These are phyloP conservation scores for Chamaenerion angustifolium DNA, from an alignment of 345 rosid species.

Conservation along the genomic window DNA sequence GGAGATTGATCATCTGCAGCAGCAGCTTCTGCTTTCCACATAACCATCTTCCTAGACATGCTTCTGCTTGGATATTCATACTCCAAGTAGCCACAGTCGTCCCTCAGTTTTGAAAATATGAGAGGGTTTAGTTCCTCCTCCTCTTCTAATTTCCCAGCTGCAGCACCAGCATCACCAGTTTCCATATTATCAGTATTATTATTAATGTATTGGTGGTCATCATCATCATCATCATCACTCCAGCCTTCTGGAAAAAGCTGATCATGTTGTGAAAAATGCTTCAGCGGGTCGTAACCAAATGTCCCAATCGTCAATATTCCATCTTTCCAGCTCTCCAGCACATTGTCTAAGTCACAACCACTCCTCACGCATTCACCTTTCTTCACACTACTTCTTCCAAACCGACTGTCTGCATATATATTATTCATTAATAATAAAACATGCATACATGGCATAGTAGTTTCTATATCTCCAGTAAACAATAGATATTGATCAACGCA, in stretches of 20 bases:
- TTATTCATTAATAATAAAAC: too few species aligned
- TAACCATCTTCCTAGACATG: too few species aligned
- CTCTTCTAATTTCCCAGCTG: slow-evolving; percentile 17
- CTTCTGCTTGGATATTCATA: background rate
- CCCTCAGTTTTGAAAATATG: slow-evolving; percentile 25
- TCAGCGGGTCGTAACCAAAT: slow-evolving; percentile 44
- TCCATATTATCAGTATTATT: slow-evolving; percentile 4
- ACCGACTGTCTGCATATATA: slow-evolving; percentile 1
- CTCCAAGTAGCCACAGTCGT: slow-evolving; percentile 4
- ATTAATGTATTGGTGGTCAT: slow-evolving; percentile 9
- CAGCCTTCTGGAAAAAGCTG: slow-evolving; percentile 5
- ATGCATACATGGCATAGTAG: too few species aligned
- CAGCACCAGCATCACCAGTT: too few species aligned
- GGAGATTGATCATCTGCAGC: background rate
- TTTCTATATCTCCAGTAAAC: too few species aligned
- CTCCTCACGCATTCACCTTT: slow-evolving; percentile 19
- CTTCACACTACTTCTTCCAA: slow-evolving; percentile 33
- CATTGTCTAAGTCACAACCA: too few species aligned
- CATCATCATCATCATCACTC: slow-evolving; percentile 9
- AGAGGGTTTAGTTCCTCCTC: slow-evolving; percentile 60
- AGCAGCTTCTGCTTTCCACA: background rate
- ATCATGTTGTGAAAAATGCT: slow-evolving; percentile 5
- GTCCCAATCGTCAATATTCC: slow-evolving; percentile 85
- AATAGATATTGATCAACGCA: slow-evolving; percentile 1
- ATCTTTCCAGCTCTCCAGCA: slow-evolving; percentile 63